Evolutionary conservation across 1,284 basidiomycete genomes (phyloP).

Genomic region (Sphaerobolus stellatus): DNA sequence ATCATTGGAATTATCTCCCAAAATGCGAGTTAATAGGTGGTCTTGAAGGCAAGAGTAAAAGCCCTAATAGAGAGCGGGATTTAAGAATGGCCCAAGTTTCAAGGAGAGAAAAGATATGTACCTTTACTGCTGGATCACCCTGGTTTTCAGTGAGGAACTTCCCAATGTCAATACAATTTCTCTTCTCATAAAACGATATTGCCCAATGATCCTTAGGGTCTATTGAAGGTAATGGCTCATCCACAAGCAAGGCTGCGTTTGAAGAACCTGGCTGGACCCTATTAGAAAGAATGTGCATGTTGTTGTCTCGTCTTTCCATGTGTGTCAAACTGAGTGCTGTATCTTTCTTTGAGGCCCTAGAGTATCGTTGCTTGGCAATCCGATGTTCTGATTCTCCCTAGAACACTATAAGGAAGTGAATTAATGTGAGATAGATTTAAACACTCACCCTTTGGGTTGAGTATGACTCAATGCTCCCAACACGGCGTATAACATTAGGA

Average conservation of each 20-base stretch:
- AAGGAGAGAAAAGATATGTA: neutral
- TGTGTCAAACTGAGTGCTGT: conserved; percentile 26
- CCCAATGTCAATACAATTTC: neutral
- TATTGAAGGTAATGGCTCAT: no score
- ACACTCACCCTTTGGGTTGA: conserved; percentile 32
- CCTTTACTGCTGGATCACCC: neutral
- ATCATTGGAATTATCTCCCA: conserved; percentile 24
- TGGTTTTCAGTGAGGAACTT: neutral
- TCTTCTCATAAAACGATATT: neutral
- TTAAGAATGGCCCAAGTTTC: neutral
- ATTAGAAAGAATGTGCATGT: conserved; percentile 1
- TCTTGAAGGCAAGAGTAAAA: conserved; percentile 31
- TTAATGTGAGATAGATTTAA: conserved; percentile 20
- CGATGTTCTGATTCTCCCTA: conserved; percentile 38
- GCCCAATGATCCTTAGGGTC: no score
- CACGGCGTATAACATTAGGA: conserved; percentile 23
- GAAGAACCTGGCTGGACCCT: no score
- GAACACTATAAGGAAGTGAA: conserved; percentile 11
- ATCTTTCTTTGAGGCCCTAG: conserved; percentile 30
- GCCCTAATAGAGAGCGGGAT: no score
- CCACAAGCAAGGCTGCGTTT: no score
- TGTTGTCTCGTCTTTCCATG: conserved; percentile 18
- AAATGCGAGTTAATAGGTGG: conserved; percentile 28
- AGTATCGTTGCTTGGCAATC: conserved; percentile 34
- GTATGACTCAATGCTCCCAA: conserved; percentile 38